Evolutionary conservation across 768 basidiomycete species (phyloP), one percentile per base, ranked within the genome.

Genomic region (Tricholoma furcatifolium): DNA sequence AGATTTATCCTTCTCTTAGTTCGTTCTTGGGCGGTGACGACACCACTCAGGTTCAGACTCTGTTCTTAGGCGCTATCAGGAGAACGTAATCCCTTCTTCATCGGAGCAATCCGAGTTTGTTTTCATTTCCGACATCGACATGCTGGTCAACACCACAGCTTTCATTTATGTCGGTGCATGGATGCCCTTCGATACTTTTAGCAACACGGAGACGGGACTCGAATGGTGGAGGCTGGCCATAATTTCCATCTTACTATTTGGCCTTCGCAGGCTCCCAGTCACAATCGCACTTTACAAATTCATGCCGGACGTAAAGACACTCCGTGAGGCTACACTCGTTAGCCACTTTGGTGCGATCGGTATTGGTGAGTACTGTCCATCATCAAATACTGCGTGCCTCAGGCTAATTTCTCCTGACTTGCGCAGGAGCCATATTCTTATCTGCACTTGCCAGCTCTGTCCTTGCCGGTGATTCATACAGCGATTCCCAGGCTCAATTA

Each of bases 101-200:
- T n/a, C n/a, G n/a, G n/a, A n/a, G n/a, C n/a, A n/a, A n/a, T n/a
- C n/a, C n/a, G 95, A 98, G 67, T 83, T 91, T 23, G 86, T 93
- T 56, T 99, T 99, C 76, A 91, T 87, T 59, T 93, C 91, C 70
- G 95, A 98, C 60, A 93, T 98, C 63, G 93, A 98, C 69, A 74
- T 98, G 59, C 77, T 98, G 52, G 96, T 97, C 82, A 98, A 98
- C 72, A 82, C 93, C 56, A 91, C 93, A 24, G 90, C 91, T 3
- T 98, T 98, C 74, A 85, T 98, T 46, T 98, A 89, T 65, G 88
- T 98, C 55, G 97, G 97, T 55, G 95, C 96, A 31, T 94, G 95
- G 87, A 95, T 95, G 82, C 97, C 97, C 1, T 98, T 99, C 70
- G 67, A 78, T 63, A 76, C 79, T 45, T 98, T 96, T 74, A 71